These are phyloP conservation scores for Solanum hybrid DNA, from an alignment of 305 asterid genomes.

Conservation along the genomic window DNA sequence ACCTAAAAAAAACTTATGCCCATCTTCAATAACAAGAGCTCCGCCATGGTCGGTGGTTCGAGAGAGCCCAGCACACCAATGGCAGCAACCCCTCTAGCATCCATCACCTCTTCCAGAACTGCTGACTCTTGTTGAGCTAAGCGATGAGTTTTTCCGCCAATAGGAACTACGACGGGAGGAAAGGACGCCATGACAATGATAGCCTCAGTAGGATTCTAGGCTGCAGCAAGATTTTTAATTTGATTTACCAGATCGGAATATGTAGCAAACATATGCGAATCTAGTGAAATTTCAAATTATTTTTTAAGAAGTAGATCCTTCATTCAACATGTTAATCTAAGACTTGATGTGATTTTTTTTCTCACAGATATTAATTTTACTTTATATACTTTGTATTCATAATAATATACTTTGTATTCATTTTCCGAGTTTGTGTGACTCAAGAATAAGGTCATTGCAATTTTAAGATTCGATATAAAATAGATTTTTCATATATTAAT, in stretches of 20 bases:
- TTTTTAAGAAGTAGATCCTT: not conserved
- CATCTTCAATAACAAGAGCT: not conserved
- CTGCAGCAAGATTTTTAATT: not conserved
- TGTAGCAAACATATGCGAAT: not conserved
- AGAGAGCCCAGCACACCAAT: not conserved
- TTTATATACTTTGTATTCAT: not conserved
- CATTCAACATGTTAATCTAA: not conserved
- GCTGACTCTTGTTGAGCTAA: not conserved
- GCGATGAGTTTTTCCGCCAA: not conserved
- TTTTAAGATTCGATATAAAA: not conserved
- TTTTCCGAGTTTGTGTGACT: not conserved
- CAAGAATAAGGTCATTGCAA: not conserved
- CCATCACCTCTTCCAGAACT: not conserved
- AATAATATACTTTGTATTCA: not conserved
- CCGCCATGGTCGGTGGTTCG: not conserved
- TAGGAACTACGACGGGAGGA: not conserved
- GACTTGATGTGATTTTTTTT: no score
- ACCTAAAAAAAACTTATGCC: not conserved
- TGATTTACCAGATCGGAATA: not conserved
- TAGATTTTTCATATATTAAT: no score
- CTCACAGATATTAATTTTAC: no score
- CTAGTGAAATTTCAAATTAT: not conserved
- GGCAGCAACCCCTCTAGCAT: not conserved
- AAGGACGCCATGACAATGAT: not conserved
- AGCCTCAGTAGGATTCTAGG: not conserved